phyloP scores from a whole-genome alignment of 371 early-diverging fungal genomes.

The Dichotomocladium elegans region DNA sequence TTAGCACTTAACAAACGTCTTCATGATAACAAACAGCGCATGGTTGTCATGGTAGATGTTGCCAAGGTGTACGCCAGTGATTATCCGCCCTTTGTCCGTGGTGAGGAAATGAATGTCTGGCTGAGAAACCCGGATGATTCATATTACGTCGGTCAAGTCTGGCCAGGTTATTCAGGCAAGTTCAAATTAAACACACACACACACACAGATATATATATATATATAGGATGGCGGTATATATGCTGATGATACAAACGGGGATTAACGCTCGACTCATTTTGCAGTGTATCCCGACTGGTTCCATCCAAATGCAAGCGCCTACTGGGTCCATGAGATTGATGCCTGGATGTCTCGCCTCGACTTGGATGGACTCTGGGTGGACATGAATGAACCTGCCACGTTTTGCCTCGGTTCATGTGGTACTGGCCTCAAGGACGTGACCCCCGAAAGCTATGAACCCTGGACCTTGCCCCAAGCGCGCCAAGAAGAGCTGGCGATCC shows the following conservation, averaged over 20 bases:
- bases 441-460: conserved; percentile 17
- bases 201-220: conserved; percentile 39
- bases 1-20: conserved; percentile 21
- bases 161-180: conserved; percentile 50
- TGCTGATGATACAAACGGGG: conserved; percentile 37
- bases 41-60: conserved; percentile 51
- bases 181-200: too few species aligned
- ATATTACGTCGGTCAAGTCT: conserved; percentile 49
- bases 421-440: background rate
- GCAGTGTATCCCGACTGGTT: conserved; percentile 16
- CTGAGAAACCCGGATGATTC: conserved; percentile 46
- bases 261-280: background rate
- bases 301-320: conserved; percentile 11
- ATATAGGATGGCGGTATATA: conserved; percentile 28
- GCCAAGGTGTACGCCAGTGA: conserved; percentile 31
- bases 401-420: conserved; percentile 34
- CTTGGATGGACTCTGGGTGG: conserved; percentile 54
- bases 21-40: conserved; percentile 31
- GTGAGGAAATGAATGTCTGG: conserved; percentile 37
- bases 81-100: conserved; percentile 39
- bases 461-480: conserved; percentile 8
- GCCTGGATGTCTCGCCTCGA: conserved; percentile 6
- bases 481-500: conserved; percentile 6
- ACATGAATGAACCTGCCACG: conserved; percentile 70
- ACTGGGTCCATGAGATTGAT: conserved; percentile 12